Conservation (phyloP, 192 early-diverging fungal species). For the Paraglomus occultum region DNA sequence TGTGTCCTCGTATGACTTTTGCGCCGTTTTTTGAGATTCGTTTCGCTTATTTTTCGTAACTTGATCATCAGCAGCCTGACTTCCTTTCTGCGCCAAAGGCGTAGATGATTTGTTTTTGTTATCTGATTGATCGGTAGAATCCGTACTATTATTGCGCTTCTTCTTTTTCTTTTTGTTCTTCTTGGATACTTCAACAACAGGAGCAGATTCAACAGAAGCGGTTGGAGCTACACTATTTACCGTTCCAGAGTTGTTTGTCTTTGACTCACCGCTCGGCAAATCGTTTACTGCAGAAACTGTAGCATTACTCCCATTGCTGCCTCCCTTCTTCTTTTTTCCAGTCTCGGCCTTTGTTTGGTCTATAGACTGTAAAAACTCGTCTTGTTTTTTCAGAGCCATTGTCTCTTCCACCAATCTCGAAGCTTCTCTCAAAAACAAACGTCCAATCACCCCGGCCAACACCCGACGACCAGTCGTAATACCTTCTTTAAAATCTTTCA, state of each 20-base stretch:
- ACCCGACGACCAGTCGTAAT: conserved; percentile 66
- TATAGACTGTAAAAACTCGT: conserved; percentile 52
- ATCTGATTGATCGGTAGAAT: not conserved
- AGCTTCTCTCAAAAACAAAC: conserved; percentile 73
- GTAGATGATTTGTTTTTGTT: too few relatives aligned
- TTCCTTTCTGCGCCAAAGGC: not conserved
- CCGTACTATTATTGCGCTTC: not conserved
- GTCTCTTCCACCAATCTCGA: conserved; percentile 63
- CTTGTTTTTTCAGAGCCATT: conserved; percentile 52
- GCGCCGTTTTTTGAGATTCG: too few relatives aligned
- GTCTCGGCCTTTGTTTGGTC: conserved; percentile 31
- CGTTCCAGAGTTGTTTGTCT: not conserved
- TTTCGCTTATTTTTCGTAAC: too few relatives aligned
- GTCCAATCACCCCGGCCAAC: conserved; percentile 68
- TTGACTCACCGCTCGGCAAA: not conserved
- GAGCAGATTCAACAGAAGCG: not conserved
- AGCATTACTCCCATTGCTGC: not conserved
- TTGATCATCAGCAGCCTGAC: not conserved
- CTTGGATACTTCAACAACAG: not conserved
- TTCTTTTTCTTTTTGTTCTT: conserved; percentile 20
- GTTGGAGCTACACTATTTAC: not conserved
- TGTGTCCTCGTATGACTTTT: too few relatives aligned
- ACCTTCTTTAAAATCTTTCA: conserved; percentile 68
- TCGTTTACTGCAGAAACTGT: not conserved
- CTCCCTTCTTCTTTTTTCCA: conserved; percentile 14